A percentile compares a stretch with the other conserved stretches of the same genome.
Evolutionary conservation across 371 early-diverging fungal genomes (phyloP).

Genomic region (Mucor irregularis): DNA sequence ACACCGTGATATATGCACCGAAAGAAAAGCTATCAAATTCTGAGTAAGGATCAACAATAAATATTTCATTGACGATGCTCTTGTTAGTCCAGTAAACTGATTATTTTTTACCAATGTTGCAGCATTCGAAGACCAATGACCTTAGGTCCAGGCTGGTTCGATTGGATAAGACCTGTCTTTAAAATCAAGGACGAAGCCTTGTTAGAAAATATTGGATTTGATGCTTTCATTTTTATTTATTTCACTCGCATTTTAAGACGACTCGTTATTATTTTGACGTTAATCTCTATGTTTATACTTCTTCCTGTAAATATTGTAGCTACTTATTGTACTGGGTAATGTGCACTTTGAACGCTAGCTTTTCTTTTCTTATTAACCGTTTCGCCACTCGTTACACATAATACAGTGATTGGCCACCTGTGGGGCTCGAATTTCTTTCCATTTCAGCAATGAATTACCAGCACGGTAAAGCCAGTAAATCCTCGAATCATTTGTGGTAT

Average conservation of each 20-base stretch:
- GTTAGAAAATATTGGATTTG: conserved; percentile 68
- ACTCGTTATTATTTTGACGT: conserved; percentile 52
- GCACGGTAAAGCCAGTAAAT: conserved; percentile 15
- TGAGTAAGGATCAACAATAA: conserved; percentile 29
- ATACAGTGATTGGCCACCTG: conserved; percentile 51
- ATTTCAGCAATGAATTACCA: conserved; percentile 36
- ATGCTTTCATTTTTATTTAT: conserved; percentile 76
- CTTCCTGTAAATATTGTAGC: conserved; percentile 65
- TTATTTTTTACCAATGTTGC: background rate
- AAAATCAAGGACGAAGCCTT: conserved; percentile 60
- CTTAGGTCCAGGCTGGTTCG: conserved; percentile 37
- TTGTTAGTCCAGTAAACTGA: no score
- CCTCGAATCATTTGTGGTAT: conserved; percentile 37
- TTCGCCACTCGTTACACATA: conserved; percentile 26
- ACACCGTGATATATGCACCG: conserved; percentile 45
- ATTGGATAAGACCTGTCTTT: conserved; percentile 68
- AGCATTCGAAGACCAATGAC: conserved; percentile 3
- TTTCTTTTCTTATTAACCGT: background rate
- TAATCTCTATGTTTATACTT: conserved; percentile 56
- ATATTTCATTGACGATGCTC: background rate
- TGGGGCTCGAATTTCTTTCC: conserved; percentile 34
- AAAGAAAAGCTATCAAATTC: conserved; percentile 33
- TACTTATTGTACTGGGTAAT: conserved; percentile 43
- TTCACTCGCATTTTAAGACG: conserved; percentile 62
- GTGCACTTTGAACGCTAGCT: background rate